phyloP scores from a whole-genome alignment of 768 basidiomycete genomes.

The Pleurotus citrinopileatus region DNA sequence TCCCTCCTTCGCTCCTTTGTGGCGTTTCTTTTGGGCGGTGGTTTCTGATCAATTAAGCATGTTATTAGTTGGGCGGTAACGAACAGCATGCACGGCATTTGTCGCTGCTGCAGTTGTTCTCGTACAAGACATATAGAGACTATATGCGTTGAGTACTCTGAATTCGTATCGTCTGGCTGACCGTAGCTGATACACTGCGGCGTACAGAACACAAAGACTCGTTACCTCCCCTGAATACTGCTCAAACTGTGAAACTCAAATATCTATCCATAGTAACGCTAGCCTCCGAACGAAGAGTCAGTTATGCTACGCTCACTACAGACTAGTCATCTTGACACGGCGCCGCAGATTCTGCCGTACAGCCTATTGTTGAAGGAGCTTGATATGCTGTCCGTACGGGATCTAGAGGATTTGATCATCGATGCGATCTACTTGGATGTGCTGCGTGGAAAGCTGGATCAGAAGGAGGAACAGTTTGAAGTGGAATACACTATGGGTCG shows the following conservation, averaged over 20 bases:
- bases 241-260: slow-evolving; percentile 86
- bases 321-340: neutral
- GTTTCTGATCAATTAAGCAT: neutral
- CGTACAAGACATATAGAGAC: slow-evolving; percentile 84
- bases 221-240: slow-evolving; percentile 64
- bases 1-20: too few species aligned
- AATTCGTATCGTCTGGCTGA: neutral
- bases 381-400: slow-evolving; percentile 76
- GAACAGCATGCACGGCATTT: slow-evolving; percentile 63
- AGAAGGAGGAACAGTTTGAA: slow-evolving; percentile 85
- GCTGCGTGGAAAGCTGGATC: slow-evolving; percentile 89
- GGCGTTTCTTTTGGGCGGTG: too few species aligned
- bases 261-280: slow-evolving; percentile 90
- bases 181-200: slow-evolving; percentile 18
- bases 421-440: slow-evolving; percentile 93
- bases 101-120: slow-evolving; percentile 78
- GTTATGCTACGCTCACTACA: slow-evolving; percentile 30
- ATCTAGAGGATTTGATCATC: slow-evolving; percentile 95
- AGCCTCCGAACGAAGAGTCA: slow-evolving; percentile 72
- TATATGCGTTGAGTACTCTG: slow-evolving; percentile 57
- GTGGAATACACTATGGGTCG: slow-evolving; percentile 92
- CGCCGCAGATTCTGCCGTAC: slow-evolving; percentile 76
- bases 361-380: slow-evolving; percentile 64
- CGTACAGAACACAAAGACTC: slow-evolving; percentile 58
- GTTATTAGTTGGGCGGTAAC: slow-evolving; percentile 59